Evolutionary conservation across 352 stramenopile species (phyloP).

Genomic region (Phytophthora sp.): DNA sequence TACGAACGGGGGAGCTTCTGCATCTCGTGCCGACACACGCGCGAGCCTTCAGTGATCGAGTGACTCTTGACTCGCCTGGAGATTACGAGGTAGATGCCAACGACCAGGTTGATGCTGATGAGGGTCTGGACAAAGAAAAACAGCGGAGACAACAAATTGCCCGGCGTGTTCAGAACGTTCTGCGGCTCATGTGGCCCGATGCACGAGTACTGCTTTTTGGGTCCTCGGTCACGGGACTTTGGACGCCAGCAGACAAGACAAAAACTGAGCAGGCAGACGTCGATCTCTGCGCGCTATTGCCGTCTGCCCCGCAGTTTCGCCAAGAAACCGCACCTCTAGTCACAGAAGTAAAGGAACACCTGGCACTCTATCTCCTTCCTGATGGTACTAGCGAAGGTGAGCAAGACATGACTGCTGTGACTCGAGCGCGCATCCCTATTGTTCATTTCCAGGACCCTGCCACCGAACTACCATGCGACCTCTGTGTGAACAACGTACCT

Average conservation of each 20-base stretch:
- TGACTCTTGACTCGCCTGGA: background rate
- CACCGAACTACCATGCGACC: constrained; percentile 56
- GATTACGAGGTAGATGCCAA: background rate
- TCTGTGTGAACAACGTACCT: constrained; percentile 85
- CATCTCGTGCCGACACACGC: constrained; percentile 43
- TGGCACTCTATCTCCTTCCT: constrained; percentile 56
- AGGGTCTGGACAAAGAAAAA: constrained; percentile 18
- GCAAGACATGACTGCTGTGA: constrained; percentile 27
- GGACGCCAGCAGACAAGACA: background rate
- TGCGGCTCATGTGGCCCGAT: constrained; percentile 74
- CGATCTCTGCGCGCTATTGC: constrained; percentile 76
- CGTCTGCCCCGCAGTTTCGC: constrained; percentile 51
- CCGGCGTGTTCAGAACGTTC: constrained; percentile 40
- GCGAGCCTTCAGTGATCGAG: constrained; percentile 16
- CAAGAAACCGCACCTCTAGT: constrained; percentile 58
- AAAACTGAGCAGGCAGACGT: constrained; percentile 42
- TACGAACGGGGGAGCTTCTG: constrained; percentile 40
- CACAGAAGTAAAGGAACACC: constrained; percentile 72
- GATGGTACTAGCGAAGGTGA: constrained; percentile 13
- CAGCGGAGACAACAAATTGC: constrained; percentile 41
- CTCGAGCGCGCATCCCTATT: constrained; percentile 70
- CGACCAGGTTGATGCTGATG: background rate
- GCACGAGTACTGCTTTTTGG: constrained; percentile 70
- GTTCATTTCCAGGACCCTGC: constrained; percentile 57
- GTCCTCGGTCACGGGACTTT: constrained; percentile 66